Conservation (phyloP, 352 stramenopile species). For the Phytopythium vexans region DNA sequence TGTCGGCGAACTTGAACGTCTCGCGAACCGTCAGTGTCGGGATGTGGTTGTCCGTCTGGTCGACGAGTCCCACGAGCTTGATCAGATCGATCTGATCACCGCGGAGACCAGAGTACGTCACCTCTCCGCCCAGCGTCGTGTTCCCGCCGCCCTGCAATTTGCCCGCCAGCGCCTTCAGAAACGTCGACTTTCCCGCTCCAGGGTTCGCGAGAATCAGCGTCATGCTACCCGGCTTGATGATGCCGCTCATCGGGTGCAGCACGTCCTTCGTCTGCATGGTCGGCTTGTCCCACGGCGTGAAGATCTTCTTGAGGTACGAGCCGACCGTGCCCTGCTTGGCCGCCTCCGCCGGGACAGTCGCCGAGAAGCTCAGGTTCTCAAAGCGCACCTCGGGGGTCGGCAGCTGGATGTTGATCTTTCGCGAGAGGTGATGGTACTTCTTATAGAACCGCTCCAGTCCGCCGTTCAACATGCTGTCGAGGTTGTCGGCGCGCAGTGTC, state of each 20-base stretch:
- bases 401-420: slow-evolving; percentile 53
- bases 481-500: slow-evolving; percentile 44
- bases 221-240: slow-evolving; percentile 62
- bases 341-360: slow-evolving; percentile 35
- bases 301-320: slow-evolving; percentile 36
- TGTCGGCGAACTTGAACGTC: no score
- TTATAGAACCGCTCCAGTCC: slow-evolving; percentile 68
- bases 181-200: slow-evolving; percentile 72
- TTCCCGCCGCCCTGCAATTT: slow-evolving; percentile 46
- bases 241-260: slow-evolving; percentile 81
- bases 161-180: slow-evolving; percentile 67
- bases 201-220: slow-evolving; percentile 62
- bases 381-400: slow-evolving; percentile 64
- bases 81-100: slow-evolving; percentile 57
- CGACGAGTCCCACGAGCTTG: slow-evolving; percentile 63
- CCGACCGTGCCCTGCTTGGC: slow-evolving; percentile 53
- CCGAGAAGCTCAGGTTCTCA: slow-evolving; percentile 59
- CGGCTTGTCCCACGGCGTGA: slow-evolving; percentile 50
- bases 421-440: slow-evolving; percentile 61
- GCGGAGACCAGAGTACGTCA: slow-evolving; percentile 54
- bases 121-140: slow-evolving; percentile 52
- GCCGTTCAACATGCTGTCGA: slow-evolving; percentile 57
- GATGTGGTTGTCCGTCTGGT: no score
- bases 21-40: no score
- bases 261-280: slow-evolving; percentile 43